Conservation (phyloP, 768 basidiomycete species). For the Boletus coccyginus region DNA sequence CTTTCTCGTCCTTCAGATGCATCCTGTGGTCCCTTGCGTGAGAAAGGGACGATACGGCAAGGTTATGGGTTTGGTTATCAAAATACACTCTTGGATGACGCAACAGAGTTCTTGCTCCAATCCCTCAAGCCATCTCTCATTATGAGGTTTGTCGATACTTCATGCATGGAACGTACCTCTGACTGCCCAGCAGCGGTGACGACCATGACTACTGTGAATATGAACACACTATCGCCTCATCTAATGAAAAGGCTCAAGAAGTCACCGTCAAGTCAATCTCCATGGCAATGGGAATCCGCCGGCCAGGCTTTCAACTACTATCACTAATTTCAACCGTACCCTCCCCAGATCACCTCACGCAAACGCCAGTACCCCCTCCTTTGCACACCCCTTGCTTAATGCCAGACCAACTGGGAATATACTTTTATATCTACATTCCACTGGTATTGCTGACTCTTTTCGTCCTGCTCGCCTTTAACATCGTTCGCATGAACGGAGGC, state of each 20-base stretch:
- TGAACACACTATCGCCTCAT: constrained; percentile 40
- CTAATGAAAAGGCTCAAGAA: constrained; percentile 49
- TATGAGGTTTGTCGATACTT: constrained; percentile 56
- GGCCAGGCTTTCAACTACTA: constrained; percentile 88
- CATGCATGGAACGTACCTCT: neutral
- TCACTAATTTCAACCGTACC: constrained; percentile 53
- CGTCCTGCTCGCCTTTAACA: constrained; percentile 36
- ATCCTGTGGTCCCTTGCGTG: constrained; percentile 74
- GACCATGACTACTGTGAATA: constrained; percentile 96
- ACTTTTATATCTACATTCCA: constrained; percentile 69
- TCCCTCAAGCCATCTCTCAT: constrained; percentile 62
- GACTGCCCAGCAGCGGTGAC: constrained; percentile 60
- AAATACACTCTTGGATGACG: constrained; percentile 71
- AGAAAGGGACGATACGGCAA: constrained; percentile 67
- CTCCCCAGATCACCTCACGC: constrained; percentile 29
- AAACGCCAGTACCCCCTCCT: constrained; percentile 29
- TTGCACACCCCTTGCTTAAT: constrained; percentile 71
- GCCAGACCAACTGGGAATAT: constrained; percentile 82
- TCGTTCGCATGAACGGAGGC: constrained; percentile 11
- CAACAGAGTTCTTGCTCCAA: constrained; percentile 64
- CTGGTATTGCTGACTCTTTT: constrained; percentile 59
- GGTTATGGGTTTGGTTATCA: constrained; percentile 82
- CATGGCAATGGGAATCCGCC: constrained; percentile 81
- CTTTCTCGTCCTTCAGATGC: constrained; percentile 67
- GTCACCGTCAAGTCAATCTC: constrained; percentile 88